Evolutionary conservation across 805 yeast species (phyloP).

Genomic region (Barnettozyma pratensis): DNA sequence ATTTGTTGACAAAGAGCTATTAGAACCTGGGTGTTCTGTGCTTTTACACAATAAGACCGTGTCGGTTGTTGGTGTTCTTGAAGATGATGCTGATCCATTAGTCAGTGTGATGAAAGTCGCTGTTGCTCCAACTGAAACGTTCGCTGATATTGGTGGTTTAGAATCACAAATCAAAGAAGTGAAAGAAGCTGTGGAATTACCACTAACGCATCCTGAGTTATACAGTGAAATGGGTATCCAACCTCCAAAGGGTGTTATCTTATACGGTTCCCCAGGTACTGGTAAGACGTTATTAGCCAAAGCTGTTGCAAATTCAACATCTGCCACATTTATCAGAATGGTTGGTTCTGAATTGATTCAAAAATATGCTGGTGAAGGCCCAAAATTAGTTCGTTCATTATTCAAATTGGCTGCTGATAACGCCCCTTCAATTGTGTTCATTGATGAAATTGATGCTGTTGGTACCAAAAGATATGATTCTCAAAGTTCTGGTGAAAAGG

Average conservation of each 20-base stretch:
- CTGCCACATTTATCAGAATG: constrained; percentile 92
- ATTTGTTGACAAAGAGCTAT: constrained; percentile 91
- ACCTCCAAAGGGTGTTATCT: constrained; percentile 96
- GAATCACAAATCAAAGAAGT: constrained; percentile 96
- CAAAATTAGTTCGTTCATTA: constrained; percentile 87
- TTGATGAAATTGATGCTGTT: constrained; percentile 98
- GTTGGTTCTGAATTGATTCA: constrained; percentile 97
- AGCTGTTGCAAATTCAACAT: constrained; percentile 97
- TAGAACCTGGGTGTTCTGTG: constrained; percentile 97
- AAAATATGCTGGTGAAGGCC: constrained; percentile 97
- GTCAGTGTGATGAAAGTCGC: constrained; percentile 97
- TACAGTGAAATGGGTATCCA: constrained; percentile 98
- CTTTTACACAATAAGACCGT: constrained; percentile 93
- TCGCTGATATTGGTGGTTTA: constrained; percentile 95
- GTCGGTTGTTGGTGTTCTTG: constrained; percentile 95
- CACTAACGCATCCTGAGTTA: constrained; percentile 92
- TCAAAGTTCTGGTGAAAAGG: constrained; percentile 89
- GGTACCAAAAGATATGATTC: constrained; percentile 97
- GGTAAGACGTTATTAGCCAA: constrained; percentile 94
- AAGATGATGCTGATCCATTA: constrained; percentile 97
- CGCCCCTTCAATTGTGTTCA: constrained; percentile 97
- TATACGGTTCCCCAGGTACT: constrained; percentile 97
- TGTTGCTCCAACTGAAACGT: constrained; percentile 94
- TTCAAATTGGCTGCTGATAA: constrained; percentile 96
- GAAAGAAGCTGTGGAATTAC: constrained; percentile 94